A percentile compares a stretch with the other conserved stretches of the same genome.
Evolutionary conservation across 305 asterid species (phyloP).

Genomic region (Rubia peregrina): DNA sequence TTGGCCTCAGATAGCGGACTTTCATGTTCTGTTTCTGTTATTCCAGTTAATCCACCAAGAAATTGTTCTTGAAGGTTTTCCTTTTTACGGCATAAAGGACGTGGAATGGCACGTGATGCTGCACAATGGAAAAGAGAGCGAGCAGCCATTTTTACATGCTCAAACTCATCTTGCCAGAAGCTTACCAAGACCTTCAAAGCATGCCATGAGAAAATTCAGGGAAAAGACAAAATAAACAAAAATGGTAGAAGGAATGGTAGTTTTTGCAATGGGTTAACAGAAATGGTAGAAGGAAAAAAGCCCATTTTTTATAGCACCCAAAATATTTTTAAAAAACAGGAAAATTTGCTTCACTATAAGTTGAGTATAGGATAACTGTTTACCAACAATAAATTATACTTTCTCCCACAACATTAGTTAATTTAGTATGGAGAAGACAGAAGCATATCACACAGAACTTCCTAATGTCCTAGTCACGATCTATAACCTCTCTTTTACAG

Average conservation of each 20-base stretch:
- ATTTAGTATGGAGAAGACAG: background rate
- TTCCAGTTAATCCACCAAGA: constrained; percentile 29
- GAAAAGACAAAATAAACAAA: background rate
- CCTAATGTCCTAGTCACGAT: background rate
- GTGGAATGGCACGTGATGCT: constrained; percentile 90
- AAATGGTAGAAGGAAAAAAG: background rate
- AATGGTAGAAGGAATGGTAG: background rate
- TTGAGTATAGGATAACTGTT: background rate
- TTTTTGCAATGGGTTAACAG: background rate
- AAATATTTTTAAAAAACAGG: background rate
- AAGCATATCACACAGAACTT: background rate
- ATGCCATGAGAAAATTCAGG: constrained; percentile 17
- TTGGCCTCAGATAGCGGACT: constrained; percentile 19
- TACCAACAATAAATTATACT: background rate
- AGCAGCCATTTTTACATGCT: constrained; percentile 97
- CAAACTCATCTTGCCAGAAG: constrained; percentile 95
- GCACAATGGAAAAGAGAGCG: constrained; percentile 97
- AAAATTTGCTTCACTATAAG: background rate
- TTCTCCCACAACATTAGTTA: background rate
- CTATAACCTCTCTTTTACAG: constrained; percentile 6
- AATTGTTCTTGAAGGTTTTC: constrained; percentile 24
- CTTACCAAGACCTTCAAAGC: constrained; percentile 77
- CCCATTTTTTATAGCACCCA: background rate
- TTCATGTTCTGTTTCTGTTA: constrained; percentile 32
- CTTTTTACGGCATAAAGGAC: constrained; percentile 44